These are phyloP conservation scores for Syncephalis fuscata DNA, from an alignment of 371 early-diverging fungal species.

Conservation along the genomic window DNA sequence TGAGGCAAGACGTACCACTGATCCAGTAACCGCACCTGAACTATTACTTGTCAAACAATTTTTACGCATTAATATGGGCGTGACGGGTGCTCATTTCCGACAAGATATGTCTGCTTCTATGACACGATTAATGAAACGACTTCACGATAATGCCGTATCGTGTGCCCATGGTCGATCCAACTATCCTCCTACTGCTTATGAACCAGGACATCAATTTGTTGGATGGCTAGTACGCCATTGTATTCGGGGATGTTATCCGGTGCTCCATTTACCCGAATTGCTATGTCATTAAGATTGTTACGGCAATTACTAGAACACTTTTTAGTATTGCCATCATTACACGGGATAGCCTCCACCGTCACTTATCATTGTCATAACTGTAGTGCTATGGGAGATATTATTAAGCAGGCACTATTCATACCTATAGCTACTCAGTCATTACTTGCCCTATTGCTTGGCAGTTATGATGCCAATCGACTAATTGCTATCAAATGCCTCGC, in stretches of 20 bases:
- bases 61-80: conserved; percentile 45
- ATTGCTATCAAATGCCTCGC: conserved; percentile 42
- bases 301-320: conserved; percentile 25
- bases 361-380: no score
- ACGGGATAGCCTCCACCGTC: conserved; percentile 19
- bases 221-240: conserved; percentile 20
- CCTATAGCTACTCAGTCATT: conserved; percentile 25
- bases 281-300: conserved; percentile 28
- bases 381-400: no score
- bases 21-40: conserved; percentile 35
- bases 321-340: conserved; percentile 27
- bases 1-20: conserved; percentile 47
- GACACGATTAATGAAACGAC: conserved; percentile 27
- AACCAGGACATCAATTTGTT: conserved; percentile 9
- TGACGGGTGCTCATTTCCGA: conserved; percentile 62
- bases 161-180: no score
- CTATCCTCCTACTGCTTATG: no score
- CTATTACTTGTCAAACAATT: conserved; percentile 32
- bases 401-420: conserved; percentile 17
- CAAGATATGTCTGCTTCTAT: conserved; percentile 46
- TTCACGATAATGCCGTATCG: no score
- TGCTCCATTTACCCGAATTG: conserved; percentile 39
- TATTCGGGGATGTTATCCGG: conserved; percentile 33
- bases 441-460: conserved; percentile 37
- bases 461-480: conserved; percentile 49